Evolutionary conservation across 306 rosid genomes (phyloP).

Genomic region (Fagus sylvatica): DNA sequence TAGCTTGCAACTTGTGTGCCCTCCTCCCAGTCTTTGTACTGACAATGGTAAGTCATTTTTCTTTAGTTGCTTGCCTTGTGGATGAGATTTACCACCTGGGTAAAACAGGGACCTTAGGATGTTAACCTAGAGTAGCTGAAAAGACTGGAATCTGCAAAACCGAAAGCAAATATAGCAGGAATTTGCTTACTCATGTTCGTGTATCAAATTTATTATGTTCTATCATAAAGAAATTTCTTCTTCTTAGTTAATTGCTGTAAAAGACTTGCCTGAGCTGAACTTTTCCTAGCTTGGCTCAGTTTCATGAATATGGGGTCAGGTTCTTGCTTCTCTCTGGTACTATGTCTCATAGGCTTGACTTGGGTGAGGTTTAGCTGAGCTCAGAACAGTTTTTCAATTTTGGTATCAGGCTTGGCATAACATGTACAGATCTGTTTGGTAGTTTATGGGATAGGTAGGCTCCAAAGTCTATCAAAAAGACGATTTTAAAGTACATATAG

Average conservation of each 20-base stretch:
- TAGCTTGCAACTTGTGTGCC: slow-evolving; percentile 75
- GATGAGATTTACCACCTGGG: slow-evolving; percentile 1
- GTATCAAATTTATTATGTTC: neutral
- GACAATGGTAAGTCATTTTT: slow-evolving; percentile 73
- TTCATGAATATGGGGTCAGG: neutral
- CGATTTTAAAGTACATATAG: no score
- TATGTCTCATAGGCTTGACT: no score
- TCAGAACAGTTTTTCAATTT: no score
- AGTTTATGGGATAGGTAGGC: no score
- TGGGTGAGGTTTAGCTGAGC: no score
- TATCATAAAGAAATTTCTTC: no score
- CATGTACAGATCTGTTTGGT: no score
- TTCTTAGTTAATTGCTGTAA: neutral
- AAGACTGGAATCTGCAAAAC: neutral
- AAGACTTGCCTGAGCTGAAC: neutral
- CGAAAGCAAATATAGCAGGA: neutral
- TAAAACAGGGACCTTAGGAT: neutral
- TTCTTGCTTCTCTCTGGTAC: no score
- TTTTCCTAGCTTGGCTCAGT: neutral
- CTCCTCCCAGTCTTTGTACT: slow-evolving; percentile 94
- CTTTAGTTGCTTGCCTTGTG: slow-evolving; percentile 19
- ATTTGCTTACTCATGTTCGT: neutral
- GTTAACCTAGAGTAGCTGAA: neutral
- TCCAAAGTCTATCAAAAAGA: no score
- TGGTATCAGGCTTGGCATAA: no score